Percentiles rank a stretch among this genome's conserved stretches.
Evolutionary conservation across 495 filamentous ascomycete genomes (phyloP).

Genomic region (Penicillium ucsense): DNA sequence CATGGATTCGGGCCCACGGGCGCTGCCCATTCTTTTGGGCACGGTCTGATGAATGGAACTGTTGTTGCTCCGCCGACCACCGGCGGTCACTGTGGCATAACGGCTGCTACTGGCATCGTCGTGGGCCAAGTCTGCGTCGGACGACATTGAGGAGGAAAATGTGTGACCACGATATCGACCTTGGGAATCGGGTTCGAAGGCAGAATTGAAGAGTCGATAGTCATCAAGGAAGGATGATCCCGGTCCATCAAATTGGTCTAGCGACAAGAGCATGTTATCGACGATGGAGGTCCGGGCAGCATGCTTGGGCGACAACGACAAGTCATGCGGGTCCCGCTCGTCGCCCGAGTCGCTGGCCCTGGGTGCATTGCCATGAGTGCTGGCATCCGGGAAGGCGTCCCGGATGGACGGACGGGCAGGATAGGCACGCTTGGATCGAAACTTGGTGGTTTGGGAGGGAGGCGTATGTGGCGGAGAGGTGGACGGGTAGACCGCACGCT

Average conservation of each 20-base stretch:
- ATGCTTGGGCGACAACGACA: conserved; percentile 66
- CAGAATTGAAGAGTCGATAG: conserved; percentile 33
- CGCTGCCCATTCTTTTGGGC: conserved; percentile 56
- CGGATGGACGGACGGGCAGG: conserved; percentile 29
- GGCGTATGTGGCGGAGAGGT: conserved; percentile 39
- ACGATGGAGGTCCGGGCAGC: conserved; percentile 78
- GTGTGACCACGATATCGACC: conserved; percentile 49
- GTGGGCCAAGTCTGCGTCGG: conserved; percentile 61
- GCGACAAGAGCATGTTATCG: conserved; percentile 82
- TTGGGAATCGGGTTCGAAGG: conserved; percentile 25
- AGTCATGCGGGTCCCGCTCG: conserved; percentile 75
- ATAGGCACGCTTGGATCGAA: conserved; percentile 23
- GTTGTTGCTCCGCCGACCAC: conserved; percentile 70
- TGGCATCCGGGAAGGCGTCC: conserved; percentile 44
- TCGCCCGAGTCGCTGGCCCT: conserved; percentile 35
- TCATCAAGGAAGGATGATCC: conserved; percentile 32
- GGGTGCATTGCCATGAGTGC: conserved; percentile 23
- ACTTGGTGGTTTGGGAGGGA: conserved; percentile 25
- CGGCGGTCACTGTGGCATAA: conserved; percentile 43
- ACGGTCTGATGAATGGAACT: conserved; percentile 61
- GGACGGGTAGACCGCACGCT: conserved; percentile 14
- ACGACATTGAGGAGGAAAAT: conserved; percentile 60
- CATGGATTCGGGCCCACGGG: conserved; percentile 37
- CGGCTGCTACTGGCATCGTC: conserved; percentile 54
- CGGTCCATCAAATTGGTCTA: conserved; percentile 64